phyloP scores from a whole-genome alignment of 495 filamentous ascomycete genomes.

The Durotheca rogersii region DNA sequence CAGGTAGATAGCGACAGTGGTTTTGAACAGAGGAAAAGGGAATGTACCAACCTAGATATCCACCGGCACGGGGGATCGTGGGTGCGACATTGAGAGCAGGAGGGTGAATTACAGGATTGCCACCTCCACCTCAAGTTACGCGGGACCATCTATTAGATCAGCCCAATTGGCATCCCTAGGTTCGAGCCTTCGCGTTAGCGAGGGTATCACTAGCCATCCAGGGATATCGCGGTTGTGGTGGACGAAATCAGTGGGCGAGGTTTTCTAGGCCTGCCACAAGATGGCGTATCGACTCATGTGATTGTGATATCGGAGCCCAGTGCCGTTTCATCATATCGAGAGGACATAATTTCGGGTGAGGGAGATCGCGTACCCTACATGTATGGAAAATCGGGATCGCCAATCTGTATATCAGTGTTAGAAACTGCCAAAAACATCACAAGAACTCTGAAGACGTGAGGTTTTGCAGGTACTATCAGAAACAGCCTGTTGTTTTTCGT shows the following conservation, averaged over 20 bases:
- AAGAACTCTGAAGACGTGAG: background rate
- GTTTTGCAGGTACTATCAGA: slow-evolving; percentile 61
- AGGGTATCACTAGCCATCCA: background rate
- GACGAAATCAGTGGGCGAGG: slow-evolving; percentile 99
- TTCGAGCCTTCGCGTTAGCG: slow-evolving; percentile 5
- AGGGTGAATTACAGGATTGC: too few relatives aligned
- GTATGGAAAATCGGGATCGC: background rate
- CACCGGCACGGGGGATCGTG: too few relatives aligned
- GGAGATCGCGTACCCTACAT: slow-evolving; percentile 17
- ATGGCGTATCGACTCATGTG: slow-evolving; percentile 83
- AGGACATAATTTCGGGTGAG: slow-evolving; percentile 20
- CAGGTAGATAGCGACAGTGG: slow-evolving; percentile 42
- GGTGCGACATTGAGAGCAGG: too few relatives aligned
- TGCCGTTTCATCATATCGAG: slow-evolving; percentile 91
- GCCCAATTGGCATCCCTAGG: slow-evolving; percentile 1
- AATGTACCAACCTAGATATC: too few relatives aligned
- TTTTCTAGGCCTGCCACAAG: slow-evolving; percentile 99
- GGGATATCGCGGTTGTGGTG: slow-evolving; percentile 18
- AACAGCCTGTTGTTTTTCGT: slow-evolving; percentile 84
- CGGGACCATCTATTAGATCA: background rate
- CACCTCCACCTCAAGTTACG: too few relatives aligned
- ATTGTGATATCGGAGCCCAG: slow-evolving; percentile 89
- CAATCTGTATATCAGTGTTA: slow-evolving; percentile 9
- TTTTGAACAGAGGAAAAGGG: slow-evolving; percentile 10
- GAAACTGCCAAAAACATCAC: background rate